phyloP scores from a whole-genome alignment of 2,329 filamentous ascomycete species.

The Fusarium avenaceum region DNA sequence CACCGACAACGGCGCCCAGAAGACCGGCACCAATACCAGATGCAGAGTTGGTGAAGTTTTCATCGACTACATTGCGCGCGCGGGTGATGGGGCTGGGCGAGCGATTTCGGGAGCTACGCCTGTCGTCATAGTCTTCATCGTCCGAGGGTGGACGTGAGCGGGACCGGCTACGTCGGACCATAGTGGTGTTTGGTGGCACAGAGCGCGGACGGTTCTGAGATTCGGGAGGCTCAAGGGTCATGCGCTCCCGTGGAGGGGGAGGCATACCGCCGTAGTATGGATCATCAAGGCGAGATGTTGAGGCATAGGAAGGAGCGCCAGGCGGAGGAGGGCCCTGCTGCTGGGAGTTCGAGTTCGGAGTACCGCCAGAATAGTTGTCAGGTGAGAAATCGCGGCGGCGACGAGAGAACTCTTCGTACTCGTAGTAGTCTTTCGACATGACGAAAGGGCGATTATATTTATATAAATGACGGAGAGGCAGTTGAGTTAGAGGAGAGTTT shows the following conservation, averaged over 20 bases:
- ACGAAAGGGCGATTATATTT: background rate
- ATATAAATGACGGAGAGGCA: background rate
- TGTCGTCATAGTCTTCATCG: constrained; percentile 42
- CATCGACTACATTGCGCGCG: constrained; percentile 58
- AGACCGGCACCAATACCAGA: constrained; percentile 66
- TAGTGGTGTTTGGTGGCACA: constrained; percentile 50
- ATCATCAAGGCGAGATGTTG: constrained; percentile 47
- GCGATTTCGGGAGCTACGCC: constrained; percentile 47
- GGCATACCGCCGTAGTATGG: constrained; percentile 40
- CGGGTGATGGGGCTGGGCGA: constrained; percentile 56
- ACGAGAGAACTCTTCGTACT: constrained; percentile 48
- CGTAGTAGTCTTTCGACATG: constrained; percentile 51
- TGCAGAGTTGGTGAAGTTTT: constrained; percentile 63
- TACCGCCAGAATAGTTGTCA: constrained; percentile 52
- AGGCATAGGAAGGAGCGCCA: constrained; percentile 40
- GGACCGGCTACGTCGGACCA: constrained; percentile 45
- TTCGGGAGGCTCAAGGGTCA: constrained; percentile 50
- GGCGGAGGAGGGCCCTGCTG: constrained; percentile 36
- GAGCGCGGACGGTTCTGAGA: constrained; percentile 52
- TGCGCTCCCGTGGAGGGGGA: constrained; percentile 46
- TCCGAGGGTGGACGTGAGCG: constrained; percentile 43
- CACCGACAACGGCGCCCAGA: constrained; percentile 67
- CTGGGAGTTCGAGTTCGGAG: constrained; percentile 30
- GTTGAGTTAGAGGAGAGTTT: background rate
- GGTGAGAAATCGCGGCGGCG: constrained; percentile 51